Evolutionary conservation across 2,329 filamentous ascomycete genomes (phyloP).

Genomic region (Sclerotinia glacialis): DNA sequence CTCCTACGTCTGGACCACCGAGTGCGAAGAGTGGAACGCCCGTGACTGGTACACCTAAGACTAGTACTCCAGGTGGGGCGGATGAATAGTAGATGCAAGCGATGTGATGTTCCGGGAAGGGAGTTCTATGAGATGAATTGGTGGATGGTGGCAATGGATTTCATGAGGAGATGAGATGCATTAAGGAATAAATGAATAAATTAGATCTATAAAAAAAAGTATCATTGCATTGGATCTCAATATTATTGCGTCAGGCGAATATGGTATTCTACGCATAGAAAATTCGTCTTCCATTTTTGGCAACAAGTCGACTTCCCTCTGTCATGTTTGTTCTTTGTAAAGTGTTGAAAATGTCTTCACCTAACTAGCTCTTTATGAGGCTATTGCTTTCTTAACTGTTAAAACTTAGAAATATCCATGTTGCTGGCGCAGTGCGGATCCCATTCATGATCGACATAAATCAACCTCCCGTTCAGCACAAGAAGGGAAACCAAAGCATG

Average conservation of each 20-base stretch:
- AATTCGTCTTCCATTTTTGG: neutral
- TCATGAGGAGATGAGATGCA: conserved; percentile 9
- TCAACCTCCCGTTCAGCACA: too few species aligned
- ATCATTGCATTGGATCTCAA: conserved; percentile 3
- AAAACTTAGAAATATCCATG: neutral
- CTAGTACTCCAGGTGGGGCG: neutral
- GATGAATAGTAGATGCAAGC: neutral
- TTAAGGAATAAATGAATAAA: neutral
- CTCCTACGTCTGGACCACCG: neutral
- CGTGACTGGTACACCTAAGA: neutral
- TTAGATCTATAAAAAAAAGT: neutral
- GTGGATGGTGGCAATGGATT: neutral
- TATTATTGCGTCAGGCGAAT: neutral
- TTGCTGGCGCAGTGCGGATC: neutral
- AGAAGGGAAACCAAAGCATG: too few species aligned
- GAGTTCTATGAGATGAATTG: neutral
- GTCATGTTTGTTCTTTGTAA: neutral
- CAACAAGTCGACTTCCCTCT: neutral
- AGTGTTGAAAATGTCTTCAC: neutral
- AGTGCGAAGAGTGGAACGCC: conserved; percentile 5
- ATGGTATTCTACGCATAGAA: neutral
- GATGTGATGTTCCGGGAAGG: neutral
- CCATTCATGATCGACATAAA: neutral
- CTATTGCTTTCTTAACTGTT: neutral
- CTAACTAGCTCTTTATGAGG: neutral